A percentile compares a stretch with the other conserved stretches of the same genome.
Evolutionary conservation across 371 early-diverging fungal species (phyloP).

Genomic region (Saksenaea vasiformis): DNA sequence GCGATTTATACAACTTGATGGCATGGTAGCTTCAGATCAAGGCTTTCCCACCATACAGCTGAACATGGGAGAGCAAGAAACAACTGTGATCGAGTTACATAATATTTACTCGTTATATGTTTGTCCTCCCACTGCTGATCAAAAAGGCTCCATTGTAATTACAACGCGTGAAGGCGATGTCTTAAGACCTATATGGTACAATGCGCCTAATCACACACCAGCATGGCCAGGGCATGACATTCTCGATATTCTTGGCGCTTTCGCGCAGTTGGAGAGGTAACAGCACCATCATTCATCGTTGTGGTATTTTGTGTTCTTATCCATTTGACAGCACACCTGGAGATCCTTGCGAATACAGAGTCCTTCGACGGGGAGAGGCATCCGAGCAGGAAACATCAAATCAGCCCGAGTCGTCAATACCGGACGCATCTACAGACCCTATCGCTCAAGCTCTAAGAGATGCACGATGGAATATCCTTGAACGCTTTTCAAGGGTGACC

Average conservation of each 20-base stretch:
- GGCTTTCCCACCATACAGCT: slow-evolving; percentile 28
- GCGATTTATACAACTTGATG: slow-evolving; percentile 33
- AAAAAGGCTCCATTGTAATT: slow-evolving; percentile 36
- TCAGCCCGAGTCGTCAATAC: neutral
- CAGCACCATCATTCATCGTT: neutral
- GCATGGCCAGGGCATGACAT: slow-evolving; percentile 46
- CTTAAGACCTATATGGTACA: slow-evolving; percentile 36
- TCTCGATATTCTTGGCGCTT: slow-evolving; percentile 42
- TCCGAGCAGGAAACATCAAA: neutral
- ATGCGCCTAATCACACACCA: neutral
- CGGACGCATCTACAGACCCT: slow-evolving; percentile 9
- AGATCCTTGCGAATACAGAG: slow-evolving; percentile 19
- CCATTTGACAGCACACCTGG: slow-evolving; percentile 10
- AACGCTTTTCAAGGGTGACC: slow-evolving; percentile 83
- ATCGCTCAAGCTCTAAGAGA: slow-evolving; percentile 16
- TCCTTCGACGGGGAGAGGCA: slow-evolving; percentile 6
- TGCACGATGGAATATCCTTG: slow-evolving; percentile 79
- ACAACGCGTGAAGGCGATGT: slow-evolving; percentile 35
- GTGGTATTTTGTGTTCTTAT: neutral
- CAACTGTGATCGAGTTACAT: slow-evolving; percentile 22
- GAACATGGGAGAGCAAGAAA: slow-evolving; percentile 21
- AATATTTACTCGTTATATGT: slow-evolving; percentile 36
- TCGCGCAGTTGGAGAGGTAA: slow-evolving; percentile 34
- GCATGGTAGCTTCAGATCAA: slow-evolving; percentile 32
- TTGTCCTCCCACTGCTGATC: slow-evolving; percentile 23